A percentile compares a stretch with the other conserved stretches of the same genome.
These are phyloP conservation scores for Arthroderma sp. DNA, from an alignment of 2,329 filamentous ascomycete genomes.

Conservation along the genomic window DNA sequence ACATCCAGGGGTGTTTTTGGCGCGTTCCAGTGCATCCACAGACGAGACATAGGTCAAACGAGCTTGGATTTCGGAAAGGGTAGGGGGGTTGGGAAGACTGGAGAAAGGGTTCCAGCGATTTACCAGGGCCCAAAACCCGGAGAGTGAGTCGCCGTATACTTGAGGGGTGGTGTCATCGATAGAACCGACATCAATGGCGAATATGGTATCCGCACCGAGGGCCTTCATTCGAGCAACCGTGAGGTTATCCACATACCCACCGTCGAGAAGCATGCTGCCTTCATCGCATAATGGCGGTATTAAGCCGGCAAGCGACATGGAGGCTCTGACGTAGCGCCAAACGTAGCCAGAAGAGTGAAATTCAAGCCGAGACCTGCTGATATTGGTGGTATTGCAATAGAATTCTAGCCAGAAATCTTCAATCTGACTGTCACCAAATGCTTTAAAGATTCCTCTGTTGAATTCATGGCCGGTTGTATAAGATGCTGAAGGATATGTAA, in stretches of 20 bases:
- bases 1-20: conserved; percentile 81
- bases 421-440: conserved; percentile 91
- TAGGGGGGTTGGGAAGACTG: conserved; percentile 76
- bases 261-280: conserved; percentile 89
- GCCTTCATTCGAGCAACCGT: conserved; percentile 96
- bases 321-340: conserved; percentile 91
- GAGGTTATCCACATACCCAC: conserved; percentile 92
- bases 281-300: conserved; percentile 92
- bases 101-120: conserved; percentile 98
- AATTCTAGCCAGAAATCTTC: conserved; percentile 99
- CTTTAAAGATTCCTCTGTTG: conserved; percentile 97
- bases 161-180: conserved; percentile 88
- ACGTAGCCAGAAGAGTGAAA: conserved; percentile 94
- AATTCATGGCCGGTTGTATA: conserved; percentile 99
- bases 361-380: conserved; percentile 81
- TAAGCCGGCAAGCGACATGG: conserved; percentile 89
- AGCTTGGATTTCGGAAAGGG: conserved; percentile 88
- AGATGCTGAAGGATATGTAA: conserved; percentile 91
- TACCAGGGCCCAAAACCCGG: conserved; percentile 84
- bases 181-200: conserved; percentile 87
- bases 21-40: conserved; percentile 84
- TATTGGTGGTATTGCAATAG: conserved; percentile 99
- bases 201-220: conserved; percentile 83
- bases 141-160: conserved; percentile 82
- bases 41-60: conserved; percentile 88